Evolutionary conservation across 805 yeast species (phyloP), one percentile per base, ranked within the genome.

Genomic region (Cyberlindnera euphorbiiphila): DNA sequence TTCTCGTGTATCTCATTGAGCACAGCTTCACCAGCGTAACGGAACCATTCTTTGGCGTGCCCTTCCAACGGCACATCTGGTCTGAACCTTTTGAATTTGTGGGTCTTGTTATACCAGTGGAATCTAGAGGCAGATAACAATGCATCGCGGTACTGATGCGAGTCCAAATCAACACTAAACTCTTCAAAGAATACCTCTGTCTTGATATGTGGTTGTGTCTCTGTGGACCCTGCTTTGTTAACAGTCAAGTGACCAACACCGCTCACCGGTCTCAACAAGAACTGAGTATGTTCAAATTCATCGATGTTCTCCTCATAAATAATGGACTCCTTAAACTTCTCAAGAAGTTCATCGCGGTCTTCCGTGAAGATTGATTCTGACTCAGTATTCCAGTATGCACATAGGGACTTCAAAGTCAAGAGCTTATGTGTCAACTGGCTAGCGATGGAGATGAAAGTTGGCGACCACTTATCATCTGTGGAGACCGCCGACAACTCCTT

Each of bases 401-500:
- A 77, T 25, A 93, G 66, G 4, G 85, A 74, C 41, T 81, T 78
- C 47, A 93, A 68, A 1, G 85, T 81, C 26, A 89, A 63, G 31
- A 91, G 65, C 56, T 93, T 93, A 48, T 85, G 75, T 0, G 97
- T 78, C 31, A 81, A 68, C 13, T 68, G 56, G 21, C 78, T 76
- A 4, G 83, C 69, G 19, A 81, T 78, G 2, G 91, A 75, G 20
- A 93, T 82, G 58, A 91, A 91, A 14, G 82, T 81, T 2, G 95
- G 93, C 16, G 71, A 62, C 98, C 98, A 93, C 24, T 73, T 63
- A 21, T 73, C 80, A 59, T 91, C 89, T 0, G 98, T 81, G 1
- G 96, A 86, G 0, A 88, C 84, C 0, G 96, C 98, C 0, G 96
- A 86, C 28, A 93, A 68, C 61, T 93, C 98, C 28, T 76, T 74